Evolutionary conservation across 768 basidiomycete species (phyloP).

Genomic region (Termitomyces sp.): DNA sequence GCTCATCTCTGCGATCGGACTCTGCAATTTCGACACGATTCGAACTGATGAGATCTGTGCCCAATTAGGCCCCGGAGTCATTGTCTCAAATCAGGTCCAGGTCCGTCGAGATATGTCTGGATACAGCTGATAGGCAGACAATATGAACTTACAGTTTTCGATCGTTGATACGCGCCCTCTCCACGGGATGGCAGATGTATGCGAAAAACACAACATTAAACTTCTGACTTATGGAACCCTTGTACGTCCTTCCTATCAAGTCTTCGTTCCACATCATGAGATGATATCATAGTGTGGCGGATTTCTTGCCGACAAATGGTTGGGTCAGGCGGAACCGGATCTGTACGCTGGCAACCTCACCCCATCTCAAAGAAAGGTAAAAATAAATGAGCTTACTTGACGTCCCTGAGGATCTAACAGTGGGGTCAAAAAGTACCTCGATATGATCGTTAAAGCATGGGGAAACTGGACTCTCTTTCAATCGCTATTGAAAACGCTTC

Average conservation of each 20-base stretch:
- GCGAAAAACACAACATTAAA: constrained; percentile 67
- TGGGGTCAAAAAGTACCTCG: constrained; percentile 58
- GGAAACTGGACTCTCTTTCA: constrained; percentile 79
- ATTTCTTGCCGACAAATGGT: constrained; percentile 76
- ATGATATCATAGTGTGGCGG: constrained; percentile 66
- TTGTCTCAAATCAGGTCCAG: constrained; percentile 84
- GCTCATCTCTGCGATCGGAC: constrained; percentile 61
- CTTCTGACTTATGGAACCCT: constrained; percentile 80
- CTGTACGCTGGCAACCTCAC: constrained; percentile 64
- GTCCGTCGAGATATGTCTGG: constrained; percentile 30
- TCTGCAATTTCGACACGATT: constrained; percentile 79
- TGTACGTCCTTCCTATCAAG: constrained; percentile 36
- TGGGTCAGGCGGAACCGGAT: constrained; percentile 66
- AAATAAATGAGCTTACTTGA: background rate
- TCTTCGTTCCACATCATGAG: constrained; percentile 3
- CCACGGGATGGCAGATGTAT: constrained; percentile 75
- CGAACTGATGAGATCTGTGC: constrained; percentile 80
- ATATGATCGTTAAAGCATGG: constrained; percentile 79
- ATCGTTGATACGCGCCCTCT: constrained; percentile 76
- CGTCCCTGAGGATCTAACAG: constrained; percentile 4
- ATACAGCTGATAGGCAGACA: background rate
- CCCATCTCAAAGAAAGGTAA: constrained; percentile 80
- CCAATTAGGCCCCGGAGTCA: constrained; percentile 60
- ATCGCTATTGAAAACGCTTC: constrained; percentile 52
- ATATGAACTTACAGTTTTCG: constrained; percentile 56